Conservation (phyloP, 345 rosid genomes). For the Melaleuca quinquenervia region DNA sequence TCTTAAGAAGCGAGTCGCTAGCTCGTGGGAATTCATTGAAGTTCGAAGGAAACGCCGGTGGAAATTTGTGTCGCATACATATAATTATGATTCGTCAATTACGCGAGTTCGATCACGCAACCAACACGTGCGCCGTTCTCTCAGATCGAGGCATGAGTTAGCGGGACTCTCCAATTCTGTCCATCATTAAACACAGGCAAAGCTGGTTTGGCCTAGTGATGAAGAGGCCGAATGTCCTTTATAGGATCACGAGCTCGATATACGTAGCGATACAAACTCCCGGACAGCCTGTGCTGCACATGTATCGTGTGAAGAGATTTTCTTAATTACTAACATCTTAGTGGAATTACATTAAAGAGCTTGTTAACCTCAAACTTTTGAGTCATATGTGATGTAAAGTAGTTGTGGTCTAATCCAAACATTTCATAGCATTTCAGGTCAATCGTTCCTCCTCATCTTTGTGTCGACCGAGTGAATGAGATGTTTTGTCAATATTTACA, state of each 20-base stretch:
- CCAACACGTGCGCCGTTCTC: neutral
- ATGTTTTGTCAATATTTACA: neutral
- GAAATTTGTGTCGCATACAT: neutral
- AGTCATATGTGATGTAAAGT: accelerated
- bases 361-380: neutral
- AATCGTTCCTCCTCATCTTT: neutral
- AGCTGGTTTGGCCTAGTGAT: neutral
- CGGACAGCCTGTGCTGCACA: neutral
- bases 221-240: neutral
- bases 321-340: neutral
- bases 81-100: neutral
- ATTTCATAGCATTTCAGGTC: neutral
- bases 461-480: neutral
- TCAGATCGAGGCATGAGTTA: accelerated
- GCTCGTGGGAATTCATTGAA: no score
- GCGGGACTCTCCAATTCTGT: accelerated
- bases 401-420: neutral
- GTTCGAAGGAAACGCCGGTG: neutral
- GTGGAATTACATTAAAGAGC: neutral
- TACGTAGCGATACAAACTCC: neutral
- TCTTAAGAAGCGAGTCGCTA: neutral
- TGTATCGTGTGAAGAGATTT: accelerated
- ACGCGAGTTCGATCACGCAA: neutral
- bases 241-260: neutral
- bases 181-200: neutral